Percentiles rank a stretch among this genome's conserved stretches.
phyloP scores from a whole-genome alignment of 805 yeast genomes.

The Candida chauliodis region DNA sequence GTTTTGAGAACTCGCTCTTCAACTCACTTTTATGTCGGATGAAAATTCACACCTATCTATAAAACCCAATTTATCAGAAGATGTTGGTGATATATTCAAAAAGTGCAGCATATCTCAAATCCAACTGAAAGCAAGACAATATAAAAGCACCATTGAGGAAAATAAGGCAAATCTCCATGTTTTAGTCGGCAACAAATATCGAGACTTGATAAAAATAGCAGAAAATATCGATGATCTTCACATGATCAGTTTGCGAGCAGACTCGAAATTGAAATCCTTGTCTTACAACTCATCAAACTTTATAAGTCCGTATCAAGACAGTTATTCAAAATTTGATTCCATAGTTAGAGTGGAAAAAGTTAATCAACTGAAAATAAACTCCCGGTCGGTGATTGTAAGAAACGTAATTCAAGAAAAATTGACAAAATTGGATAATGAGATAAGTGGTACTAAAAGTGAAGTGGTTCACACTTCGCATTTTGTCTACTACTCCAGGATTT shows the following conservation, averaged over 20 bases:
- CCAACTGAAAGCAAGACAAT: conserved; percentile 26
- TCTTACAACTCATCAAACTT: conserved; percentile 29
- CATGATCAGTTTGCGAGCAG: conserved; percentile 17
- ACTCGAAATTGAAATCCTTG: conserved; percentile 25
- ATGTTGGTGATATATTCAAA: conserved; percentile 41
- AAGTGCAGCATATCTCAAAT: conserved; percentile 30
- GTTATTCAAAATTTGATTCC: conserved; percentile 20
- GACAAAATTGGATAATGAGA: conserved; percentile 26
- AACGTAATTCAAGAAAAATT: conserved; percentile 27
- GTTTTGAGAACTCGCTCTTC: no score
- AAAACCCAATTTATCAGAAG: conserved; percentile 18
- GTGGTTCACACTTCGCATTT: conserved; percentile 23
- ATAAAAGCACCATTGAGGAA: conserved; percentile 20
- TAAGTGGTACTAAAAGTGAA: conserved; percentile 10
- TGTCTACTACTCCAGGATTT: conserved; percentile 32
- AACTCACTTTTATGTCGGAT: no score
- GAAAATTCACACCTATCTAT: background rate
- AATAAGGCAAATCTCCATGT: conserved; percentile 33
- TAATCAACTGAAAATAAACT: conserved; percentile 15
- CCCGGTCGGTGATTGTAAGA: conserved; percentile 24
- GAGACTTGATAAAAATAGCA: conserved; percentile 42
- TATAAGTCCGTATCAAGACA: conserved; percentile 20
- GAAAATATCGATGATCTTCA: conserved; percentile 38
- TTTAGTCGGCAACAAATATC: conserved; percentile 38
- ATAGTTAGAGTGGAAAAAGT: conserved; percentile 15